phyloP scores from a whole-genome alignment of 2,329 filamentous ascomycete species.

The Triangularia setosa region DNA sequence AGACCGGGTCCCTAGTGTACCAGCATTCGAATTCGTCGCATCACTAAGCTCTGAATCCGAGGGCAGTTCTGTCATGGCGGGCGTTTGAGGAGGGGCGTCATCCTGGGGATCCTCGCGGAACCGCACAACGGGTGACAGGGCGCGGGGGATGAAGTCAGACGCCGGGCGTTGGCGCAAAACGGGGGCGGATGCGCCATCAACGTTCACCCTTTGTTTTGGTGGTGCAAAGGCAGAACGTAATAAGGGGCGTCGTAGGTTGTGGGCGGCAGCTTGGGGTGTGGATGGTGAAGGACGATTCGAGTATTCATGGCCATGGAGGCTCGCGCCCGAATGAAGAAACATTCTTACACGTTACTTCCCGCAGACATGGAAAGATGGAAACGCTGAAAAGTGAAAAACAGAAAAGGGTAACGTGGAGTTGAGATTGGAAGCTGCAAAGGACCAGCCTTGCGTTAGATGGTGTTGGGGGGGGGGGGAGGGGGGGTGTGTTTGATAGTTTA shows the following conservation, averaged over 20 bases:
- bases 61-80: constrained; percentile 47
- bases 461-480: too few relatives aligned
- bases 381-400: background rate
- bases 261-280: constrained; percentile 29
- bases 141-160: constrained; percentile 38
- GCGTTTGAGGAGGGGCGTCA: constrained; percentile 19
- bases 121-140: constrained; percentile 41
- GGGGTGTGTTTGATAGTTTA: background rate
- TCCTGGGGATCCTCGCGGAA: constrained; percentile 39
- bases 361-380: background rate
- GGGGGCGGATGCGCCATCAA: constrained; percentile 12
- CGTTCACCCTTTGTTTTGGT: constrained; percentile 27
- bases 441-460: constrained; percentile 10
- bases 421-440: constrained; percentile 9
- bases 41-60: constrained; percentile 48
- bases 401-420: background rate
- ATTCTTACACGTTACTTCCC: constrained; percentile 34
- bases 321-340: constrained; percentile 57
- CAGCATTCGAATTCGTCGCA: constrained; percentile 37
- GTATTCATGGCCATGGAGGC: constrained; percentile 59
- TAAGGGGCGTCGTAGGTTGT: constrained; percentile 36
- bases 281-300: constrained; percentile 36
- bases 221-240: constrained; percentile 41
- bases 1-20: constrained; percentile 29
- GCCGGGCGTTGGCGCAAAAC: constrained; percentile 31